Base-by-base conservation (phyloP, 75 land plant species). In the Ceratopteris richardii region DNA sequence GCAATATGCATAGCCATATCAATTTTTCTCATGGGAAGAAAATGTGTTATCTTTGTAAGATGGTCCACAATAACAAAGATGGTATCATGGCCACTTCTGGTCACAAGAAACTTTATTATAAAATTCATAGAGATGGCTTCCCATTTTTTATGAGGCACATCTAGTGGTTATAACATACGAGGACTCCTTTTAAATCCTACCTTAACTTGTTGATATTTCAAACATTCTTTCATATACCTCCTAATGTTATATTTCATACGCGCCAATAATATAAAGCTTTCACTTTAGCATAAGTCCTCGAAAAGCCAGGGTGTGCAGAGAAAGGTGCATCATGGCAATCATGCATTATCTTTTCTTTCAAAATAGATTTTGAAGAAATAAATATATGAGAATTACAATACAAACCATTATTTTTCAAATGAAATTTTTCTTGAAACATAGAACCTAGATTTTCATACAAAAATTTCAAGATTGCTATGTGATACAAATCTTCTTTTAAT, bases 91-190 rank as follows among this genome's bases (percentile, higher is more conserved):
- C 53, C 41, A 1, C 66, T 30, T 31, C 31, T 7, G 18, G 74
- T 54, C 0, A 0, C 12, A 14, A 66, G 70, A 21, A 68, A 24
- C 0, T 42, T 54, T 0, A 36, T 52, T 1, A 68, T 64, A 36
- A 75, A 67, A 39, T 68, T 57, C 71, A 68, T 75, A 11, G 66
- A 51, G 0, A 75, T 51, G 0, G 41, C 2, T 14, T 51, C 51
- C 57, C 66, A 75, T 16, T 31, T 29, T 12, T 25, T 13, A 11
- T 0, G 0, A 24, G 77, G 77, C 19, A 68, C 44, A 6, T 51
- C 60, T 18, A 75, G 41, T 0, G 72, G 72, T 0, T 52, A 51
- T 27, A 66, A 69, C 17, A 61, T 20, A 0, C 82, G 70, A 61
- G 61, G 25, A 18, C 59, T 16, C 10, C 56, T 40, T 0, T 43